Base-by-base conservation (phyloP, 257 asterid genomes). In the Solanum dulcamara region DNA sequence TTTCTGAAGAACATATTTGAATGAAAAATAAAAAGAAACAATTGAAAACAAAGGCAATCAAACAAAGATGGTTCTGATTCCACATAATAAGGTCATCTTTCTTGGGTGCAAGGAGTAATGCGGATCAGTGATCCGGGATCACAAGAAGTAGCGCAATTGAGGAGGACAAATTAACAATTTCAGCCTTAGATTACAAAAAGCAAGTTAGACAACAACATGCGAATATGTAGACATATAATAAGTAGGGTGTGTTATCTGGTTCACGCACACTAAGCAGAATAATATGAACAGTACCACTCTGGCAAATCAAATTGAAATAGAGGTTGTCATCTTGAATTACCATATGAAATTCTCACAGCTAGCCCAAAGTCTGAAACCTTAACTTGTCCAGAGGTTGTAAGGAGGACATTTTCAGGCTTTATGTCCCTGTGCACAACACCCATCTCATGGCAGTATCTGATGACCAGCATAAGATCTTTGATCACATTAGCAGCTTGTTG, bases 401-500 rank as follows among this genome's bases (percentile, higher is more conserved):
- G 95, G 57, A 95, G 97, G 75, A 95, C 92, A 86, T 95, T 95
- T 88, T 95, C 98, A 57, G 98, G 98, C 92, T 95, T 95, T 87
- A 95, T 89, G 81, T 95, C 98, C 81, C 98, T 85, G 83, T 95
- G 98, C 77, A 94, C 98, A 72, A 94, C 98, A 80, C 98, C 98
- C 97, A 95, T 95, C 91, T 95, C 97, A 85, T 95, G 98, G 89
- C 98, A 95, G 86, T 94, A 95, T 85, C 94, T 89, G 64, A 95
- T 87, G 30, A 96, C 96, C 87, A 92, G 83, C 97, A 95, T 92
- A 88, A 95, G 86, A 51, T 95, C 98, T 90, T 93, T 95, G 86
- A 95, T 91, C 57, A 95, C 85, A 86, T 75, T 84, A 87, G 98
- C 98, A 87, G 97, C 96, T 86, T 88, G 88, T 55, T 89, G 94